Conservation (phyloP, 2,329 filamentous ascomycete species). For the Trichophyton verrucosum region DNA sequence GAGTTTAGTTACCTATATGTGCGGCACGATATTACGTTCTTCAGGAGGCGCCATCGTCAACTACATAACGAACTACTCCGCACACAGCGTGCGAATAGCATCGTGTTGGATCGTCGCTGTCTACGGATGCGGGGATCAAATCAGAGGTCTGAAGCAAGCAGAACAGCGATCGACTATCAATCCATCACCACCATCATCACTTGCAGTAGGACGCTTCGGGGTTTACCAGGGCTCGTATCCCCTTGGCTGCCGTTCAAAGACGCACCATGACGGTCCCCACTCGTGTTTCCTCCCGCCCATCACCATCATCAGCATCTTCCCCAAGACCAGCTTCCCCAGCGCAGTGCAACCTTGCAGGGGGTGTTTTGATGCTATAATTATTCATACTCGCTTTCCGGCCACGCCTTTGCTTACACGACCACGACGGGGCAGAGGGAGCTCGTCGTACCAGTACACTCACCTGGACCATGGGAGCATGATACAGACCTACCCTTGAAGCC, state of each 20-base stretch:
- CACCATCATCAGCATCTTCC: background rate
- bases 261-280: background rate
- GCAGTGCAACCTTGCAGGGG: background rate
- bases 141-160: background rate
- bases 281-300: background rate
- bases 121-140: background rate
- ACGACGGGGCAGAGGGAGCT: background rate
- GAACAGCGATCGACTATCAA: background rate
- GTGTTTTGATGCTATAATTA: background rate
- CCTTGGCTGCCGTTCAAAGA: background rate
- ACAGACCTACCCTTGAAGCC: background rate
- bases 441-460: background rate
- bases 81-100: background rate
- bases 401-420: background rate
- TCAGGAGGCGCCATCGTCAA: too few species aligned
- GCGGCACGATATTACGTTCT: background rate
- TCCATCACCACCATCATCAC: background rate
- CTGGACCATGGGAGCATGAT: background rate
- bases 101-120: background rate
- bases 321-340: background rate
- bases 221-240: background rate
- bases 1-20: background rate
- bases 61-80: too few species aligned
- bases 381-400: background rate
- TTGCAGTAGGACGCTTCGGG: background rate